Conservation (phyloP, 176 grass and related monocot species). For the Chrysopogon serrulatus region DNA sequence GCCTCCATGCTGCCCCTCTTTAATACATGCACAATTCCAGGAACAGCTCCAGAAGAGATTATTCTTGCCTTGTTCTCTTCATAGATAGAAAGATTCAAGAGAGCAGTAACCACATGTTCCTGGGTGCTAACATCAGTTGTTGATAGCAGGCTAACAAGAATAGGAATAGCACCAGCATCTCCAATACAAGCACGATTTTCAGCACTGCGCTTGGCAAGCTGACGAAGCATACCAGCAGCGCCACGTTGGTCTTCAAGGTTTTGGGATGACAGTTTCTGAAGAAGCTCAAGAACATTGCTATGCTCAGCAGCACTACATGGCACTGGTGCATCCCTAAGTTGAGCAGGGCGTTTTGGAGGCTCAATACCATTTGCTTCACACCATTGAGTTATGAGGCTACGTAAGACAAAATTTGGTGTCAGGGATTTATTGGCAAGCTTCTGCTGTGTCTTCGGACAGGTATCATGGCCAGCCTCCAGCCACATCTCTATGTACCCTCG, state of each 20-base stretch:
- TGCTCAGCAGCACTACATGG: slow-evolving; percentile 66
- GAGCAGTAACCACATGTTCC: slow-evolving; percentile 82
- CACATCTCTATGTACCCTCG: slow-evolving; percentile 81
- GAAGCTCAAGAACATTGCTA: slow-evolving; percentile 65
- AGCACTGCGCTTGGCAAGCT: slow-evolving; percentile 79
- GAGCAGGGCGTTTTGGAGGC: slow-evolving; percentile 55
- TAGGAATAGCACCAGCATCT: slow-evolving; percentile 80
- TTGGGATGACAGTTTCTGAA: slow-evolving; percentile 76
- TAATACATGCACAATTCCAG: slow-evolving; percentile 73
- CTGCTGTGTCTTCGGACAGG: slow-evolving; percentile 86
- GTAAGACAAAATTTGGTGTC: slow-evolving; percentile 82
- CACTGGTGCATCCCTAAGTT: slow-evolving; percentile 35
- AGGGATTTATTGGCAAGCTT: slow-evolving; percentile 70
- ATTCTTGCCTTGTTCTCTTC: slow-evolving; percentile 92
- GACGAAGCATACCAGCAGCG: slow-evolving; percentile 73
- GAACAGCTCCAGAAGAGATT: slow-evolving; percentile 64
- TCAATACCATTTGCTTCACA: slow-evolving; percentile 84
- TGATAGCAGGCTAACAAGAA: slow-evolving; percentile 77
- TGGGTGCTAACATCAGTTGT: slow-evolving; percentile 65
- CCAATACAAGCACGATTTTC: slow-evolving; percentile 90
- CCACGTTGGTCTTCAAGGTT: slow-evolving; percentile 60
- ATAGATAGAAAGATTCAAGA: slow-evolving; percentile 92
- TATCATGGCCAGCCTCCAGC: slow-evolving; percentile 69
- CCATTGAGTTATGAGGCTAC: slow-evolving; percentile 86
- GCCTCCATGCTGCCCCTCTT: slow-evolving; percentile 96